Percentiles rank a stretch among this genome's conserved stretches.
Conservation (phyloP, 345 rosid species). For the Ceriops zippeliana region DNA sequence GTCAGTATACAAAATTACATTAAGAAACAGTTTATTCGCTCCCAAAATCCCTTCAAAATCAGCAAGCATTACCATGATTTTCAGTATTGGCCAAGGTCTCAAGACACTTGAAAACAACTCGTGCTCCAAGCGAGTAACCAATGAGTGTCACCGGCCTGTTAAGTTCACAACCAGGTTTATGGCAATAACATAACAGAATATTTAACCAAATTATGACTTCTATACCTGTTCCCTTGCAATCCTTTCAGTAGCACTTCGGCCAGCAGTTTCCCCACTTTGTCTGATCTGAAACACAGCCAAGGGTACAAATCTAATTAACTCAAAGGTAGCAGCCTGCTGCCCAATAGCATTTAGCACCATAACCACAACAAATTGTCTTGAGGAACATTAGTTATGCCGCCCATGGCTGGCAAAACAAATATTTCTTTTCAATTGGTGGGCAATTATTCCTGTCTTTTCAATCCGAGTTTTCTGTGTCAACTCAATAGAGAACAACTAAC, state of each 20-base stretch:
- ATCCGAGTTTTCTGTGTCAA: slow-evolving; percentile 2
- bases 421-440: slow-evolving; percentile 9
- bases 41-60: background rate
- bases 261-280: slow-evolving; percentile 84
- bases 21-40: slow-evolving; percentile 13
- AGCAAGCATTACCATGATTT: slow-evolving; percentile 48
- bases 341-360: background rate
- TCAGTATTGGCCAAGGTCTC: slow-evolving; percentile 78
- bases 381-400: background rate
- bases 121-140: slow-evolving; percentile 92
- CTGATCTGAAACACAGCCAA: slow-evolving; percentile 54
- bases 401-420: background rate
- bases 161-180: slow-evolving; percentile 12
- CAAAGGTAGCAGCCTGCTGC: background rate
- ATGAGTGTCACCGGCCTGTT: slow-evolving; percentile 88
- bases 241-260: slow-evolving; percentile 89
- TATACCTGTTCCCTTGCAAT: slow-evolving; percentile 88
- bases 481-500: slow-evolving; percentile 35
- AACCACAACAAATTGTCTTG: background rate
- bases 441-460: slow-evolving; percentile 3
- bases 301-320: slow-evolving; percentile 11
- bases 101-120: slow-evolving; percentile 88
- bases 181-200: slow-evolving; percentile 3
- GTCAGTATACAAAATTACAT: slow-evolving; percentile 20
- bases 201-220: slow-evolving; percentile 4